phyloP scores from a whole-genome alignment of 306 rosid genomes.

The Amphicarpaea edgeworthii region DNA sequence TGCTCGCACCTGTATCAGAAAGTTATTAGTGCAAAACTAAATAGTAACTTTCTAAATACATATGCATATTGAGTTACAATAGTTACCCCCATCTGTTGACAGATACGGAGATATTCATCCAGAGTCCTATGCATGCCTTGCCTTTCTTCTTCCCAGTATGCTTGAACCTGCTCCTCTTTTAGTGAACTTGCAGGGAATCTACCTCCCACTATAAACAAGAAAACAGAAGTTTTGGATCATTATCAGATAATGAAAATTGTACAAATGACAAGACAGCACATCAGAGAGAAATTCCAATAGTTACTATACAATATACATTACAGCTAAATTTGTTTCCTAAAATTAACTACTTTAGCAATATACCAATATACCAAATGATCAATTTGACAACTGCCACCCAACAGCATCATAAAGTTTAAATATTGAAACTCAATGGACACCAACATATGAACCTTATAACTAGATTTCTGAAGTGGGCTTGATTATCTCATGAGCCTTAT shows the following conservation, averaged over 20 bases:
- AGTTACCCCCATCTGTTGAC: constrained; percentile 75
- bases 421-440: not conserved
- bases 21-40: constrained; percentile 41
- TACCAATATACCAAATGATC: constrained; percentile 23
- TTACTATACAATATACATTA: constrained; percentile 11
- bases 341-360: constrained; percentile 21
- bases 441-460: constrained; percentile 8
- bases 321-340: constrained; percentile 1
- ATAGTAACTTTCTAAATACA: constrained; percentile 19
- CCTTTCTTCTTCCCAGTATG: constrained; percentile 67
- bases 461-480: constrained; percentile 10
- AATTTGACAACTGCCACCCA: constrained; percentile 26
- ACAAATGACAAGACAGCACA: constrained; percentile 12
- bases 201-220: constrained; percentile 72
- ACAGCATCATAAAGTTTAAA: constrained; percentile 22
- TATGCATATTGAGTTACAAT: constrained; percentile 5
- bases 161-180: constrained; percentile 68
- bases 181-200: constrained; percentile 68
- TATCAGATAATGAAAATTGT: constrained; percentile 35
- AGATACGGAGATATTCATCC: constrained; percentile 64
- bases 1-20: constrained; percentile 62
- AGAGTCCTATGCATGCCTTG: constrained; percentile 70
- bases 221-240: not conserved
- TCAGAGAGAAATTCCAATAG: constrained; percentile 11
- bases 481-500: not conserved